A percentile compares a stretch with the other conserved stretches of the same genome.
phyloP scores from a whole-genome alignment of 305 asterid species.

The Solanum aculeatissimum region DNA sequence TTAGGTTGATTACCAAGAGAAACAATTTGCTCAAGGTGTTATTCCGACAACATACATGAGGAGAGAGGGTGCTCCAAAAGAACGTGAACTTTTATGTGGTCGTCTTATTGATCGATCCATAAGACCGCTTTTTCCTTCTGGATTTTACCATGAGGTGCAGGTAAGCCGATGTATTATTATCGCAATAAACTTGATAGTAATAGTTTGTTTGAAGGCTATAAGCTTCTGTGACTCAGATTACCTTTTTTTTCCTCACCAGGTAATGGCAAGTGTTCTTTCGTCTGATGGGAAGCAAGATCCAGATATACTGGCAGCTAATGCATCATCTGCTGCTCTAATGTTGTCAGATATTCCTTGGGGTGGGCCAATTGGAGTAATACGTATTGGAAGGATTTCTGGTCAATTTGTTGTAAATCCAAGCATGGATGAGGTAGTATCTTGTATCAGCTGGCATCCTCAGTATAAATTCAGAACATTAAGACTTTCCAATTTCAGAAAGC shows the following conservation, averaged over 20 bases:
- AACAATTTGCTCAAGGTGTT: constrained; percentile 86
- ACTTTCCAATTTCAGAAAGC: not conserved
- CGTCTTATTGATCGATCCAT: constrained; percentile 95
- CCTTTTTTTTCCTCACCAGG: constrained; percentile 21
- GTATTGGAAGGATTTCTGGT: constrained; percentile 79
- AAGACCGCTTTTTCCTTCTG: constrained; percentile 87
- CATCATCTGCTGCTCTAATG: constrained; percentile 95
- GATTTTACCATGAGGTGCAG: constrained; percentile 97
- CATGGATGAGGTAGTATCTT: constrained; percentile 71
- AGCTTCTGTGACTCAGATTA: not conserved
- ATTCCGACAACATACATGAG: constrained; percentile 87
- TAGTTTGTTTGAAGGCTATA: not conserved
- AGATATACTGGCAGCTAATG: constrained; percentile 93
- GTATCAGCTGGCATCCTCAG: not conserved
- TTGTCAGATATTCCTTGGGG: constrained; percentile 97
- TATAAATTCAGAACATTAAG: not conserved
- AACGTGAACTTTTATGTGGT: constrained; percentile 91
- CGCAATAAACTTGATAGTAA: not conserved
- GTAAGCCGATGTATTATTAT: constrained; percentile 19
- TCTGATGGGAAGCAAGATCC: constrained; percentile 97
- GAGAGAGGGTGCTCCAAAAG: constrained; percentile 97
- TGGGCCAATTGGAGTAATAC: constrained; percentile 95
- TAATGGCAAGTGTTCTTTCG: constrained; percentile 89
- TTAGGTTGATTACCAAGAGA: constrained; percentile 96
- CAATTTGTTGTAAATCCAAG: constrained; percentile 82